Evolutionary conservation across 176 grass and related monocot species (phyloP), one percentile per base, ranked within the genome.

Genomic region (Zoysia pacifica): DNA sequence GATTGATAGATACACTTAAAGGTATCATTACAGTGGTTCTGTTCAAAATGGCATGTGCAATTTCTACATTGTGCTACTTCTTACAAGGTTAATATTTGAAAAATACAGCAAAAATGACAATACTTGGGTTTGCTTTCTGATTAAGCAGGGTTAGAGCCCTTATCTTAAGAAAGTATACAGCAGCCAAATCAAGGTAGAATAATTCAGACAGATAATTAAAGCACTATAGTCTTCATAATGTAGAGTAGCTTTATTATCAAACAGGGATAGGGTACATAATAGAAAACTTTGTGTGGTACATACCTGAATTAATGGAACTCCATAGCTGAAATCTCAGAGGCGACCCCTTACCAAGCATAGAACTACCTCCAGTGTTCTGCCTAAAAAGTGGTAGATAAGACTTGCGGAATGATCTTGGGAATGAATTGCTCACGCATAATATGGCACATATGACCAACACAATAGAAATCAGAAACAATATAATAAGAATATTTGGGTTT

Each of bases 281-380:
- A 40, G 9, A 72, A 5, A 54, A 62, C 55, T 9, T 62, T 81
- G 28, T 28, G 28, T 28, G 28, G 56, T 36, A 37, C 47, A 67
- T 83, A 95, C 96, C 96, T 88, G 88, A 91, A 77, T 78, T 93
- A 73, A 95, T 93, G 67, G 84, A 82, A 85, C 82, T 93, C 96
- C 96, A 94, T 52, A 89, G 76, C 62, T 94, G 86, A 72, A 97
- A 94, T 72, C 87, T 91, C 76, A 99, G 95, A 78, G 90, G 88
- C 0, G 83, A 88, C 45, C 86, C 81, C 41, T 82, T 77, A 75
- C 79, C 83, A 74, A 89, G 90, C 47, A 87, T 84, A 69, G 88
- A 94, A 83, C 72, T 85, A 35, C 75, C 79, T 75, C 67, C 79
- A 40, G 49, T 89, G 68, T 70, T 91, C 47, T 87, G 79, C 82